Evolutionary conservation across 2,329 filamentous ascomycete genomes (phyloP), one percentile per base, ranked within the genome.

Genomic region (Colletotrichum gigasporum): DNA sequence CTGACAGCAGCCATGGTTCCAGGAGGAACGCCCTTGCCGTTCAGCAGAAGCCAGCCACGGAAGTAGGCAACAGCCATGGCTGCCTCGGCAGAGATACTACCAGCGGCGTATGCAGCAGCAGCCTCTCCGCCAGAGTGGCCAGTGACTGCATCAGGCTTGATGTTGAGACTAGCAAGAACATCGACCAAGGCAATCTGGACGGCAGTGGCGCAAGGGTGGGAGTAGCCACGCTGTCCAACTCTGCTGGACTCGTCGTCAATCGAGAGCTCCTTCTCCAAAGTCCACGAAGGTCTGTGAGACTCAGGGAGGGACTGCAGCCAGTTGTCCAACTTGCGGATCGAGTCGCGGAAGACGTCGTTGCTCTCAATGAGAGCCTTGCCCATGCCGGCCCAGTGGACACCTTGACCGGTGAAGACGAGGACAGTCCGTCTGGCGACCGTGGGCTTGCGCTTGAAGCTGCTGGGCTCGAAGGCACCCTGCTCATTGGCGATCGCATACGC

Each of bases 71-170:
- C 68, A 2, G 69, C 70, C 50, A 82, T 76, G 7, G 80, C 79
- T 4, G 76, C 74, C 14, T 72, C 62, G 1, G 72, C 68, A 0
- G 75, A 71, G 4, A 83, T 61, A 1, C 69, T 62, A 1, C 80
- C 78, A 0, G 75, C 71, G 1, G 79, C 78, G 47, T 82, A 82
- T 0, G 80, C 80, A 1, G 80, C 81, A 0, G 75, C 80, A 32
- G 83, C 80, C 62, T 83, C 81, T 1, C 81, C 81, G 2, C 70
- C 74, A 0, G 78, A 80, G 60, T 83, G 81, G 1, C 81, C 81
- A 3, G 81, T 73, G 0, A 79, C 76, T 1, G 71, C 74, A 6
- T 68, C 26, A 0, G 79, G 76, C 2, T 42, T 51, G 24, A 83
- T 65, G 0, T 75, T 72, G 53, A 71, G 71, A 1, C 67, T 63